A percentile compares a stretch with the other conserved stretches of the same genome.
Evolutionary conservation across 108 stramenopile genomes (phyloP).

Genomic region (Cylindrotheca closterium): DNA sequence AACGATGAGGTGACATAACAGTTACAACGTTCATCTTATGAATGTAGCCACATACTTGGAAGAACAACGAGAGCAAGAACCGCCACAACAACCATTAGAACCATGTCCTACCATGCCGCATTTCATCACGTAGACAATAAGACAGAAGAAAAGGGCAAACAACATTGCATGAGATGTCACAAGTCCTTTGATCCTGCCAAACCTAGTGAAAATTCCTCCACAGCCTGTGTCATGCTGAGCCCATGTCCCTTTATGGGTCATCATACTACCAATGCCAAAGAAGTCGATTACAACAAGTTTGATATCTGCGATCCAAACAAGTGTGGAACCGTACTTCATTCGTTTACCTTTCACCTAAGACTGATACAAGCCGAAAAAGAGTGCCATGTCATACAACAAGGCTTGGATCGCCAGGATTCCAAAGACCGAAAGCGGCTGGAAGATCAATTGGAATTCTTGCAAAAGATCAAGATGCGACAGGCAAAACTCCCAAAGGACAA

Average conservation of each 20-base stretch:
- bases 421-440: neutral
- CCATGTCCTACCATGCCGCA: neutral
- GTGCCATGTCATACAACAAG: neutral
- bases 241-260: neutral
- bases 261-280: neutral
- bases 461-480: neutral
- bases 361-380: neutral
- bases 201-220: neutral
- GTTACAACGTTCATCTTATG: too few species aligned
- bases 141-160: too few species aligned
- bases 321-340: neutral
- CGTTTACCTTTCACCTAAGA: neutral
- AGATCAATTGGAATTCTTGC: neutral
- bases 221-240: neutral
- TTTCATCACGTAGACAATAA: neutral
- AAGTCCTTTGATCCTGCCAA: neutral
- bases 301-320: neutral
- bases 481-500: neutral
- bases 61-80: neutral
- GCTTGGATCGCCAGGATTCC: neutral
- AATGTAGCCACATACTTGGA: too few species aligned
- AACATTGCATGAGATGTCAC: slow-evolving; percentile 1
- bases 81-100: neutral
- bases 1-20: too few species aligned
- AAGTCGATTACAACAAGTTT: neutral